Evolutionary conservation across 148 eudicot genomes (phyloP).

Genomic region (Vaccinium darrowii): DNA sequence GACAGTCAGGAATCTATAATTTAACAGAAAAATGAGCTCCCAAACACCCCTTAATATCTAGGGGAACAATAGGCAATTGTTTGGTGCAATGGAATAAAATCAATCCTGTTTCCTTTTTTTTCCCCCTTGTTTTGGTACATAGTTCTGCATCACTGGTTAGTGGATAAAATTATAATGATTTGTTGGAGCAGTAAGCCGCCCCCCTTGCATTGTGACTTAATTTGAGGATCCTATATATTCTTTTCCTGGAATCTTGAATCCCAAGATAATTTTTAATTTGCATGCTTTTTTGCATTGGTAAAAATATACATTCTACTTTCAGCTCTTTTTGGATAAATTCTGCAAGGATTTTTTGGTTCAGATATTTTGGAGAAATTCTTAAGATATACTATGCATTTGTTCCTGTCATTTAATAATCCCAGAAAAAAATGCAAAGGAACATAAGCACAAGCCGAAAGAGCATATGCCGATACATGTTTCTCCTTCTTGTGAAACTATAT

Average conservation of each 20-base stretch:
- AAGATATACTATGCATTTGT: not conserved
- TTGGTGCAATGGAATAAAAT: not conserved
- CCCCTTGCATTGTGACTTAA: not conserved
- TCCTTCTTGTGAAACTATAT: conserved; percentile 5
- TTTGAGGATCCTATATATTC: not conserved
- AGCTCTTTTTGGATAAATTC: not conserved
- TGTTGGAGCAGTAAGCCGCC: not conserved
- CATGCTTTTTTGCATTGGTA: not conserved
- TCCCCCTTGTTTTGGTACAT: too few species aligned
- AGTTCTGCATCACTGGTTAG: not conserved
- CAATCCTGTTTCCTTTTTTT: not conserved
- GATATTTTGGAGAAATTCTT: not conserved
- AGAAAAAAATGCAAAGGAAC: not conserved
- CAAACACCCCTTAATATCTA: not conserved
- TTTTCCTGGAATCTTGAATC: conserved; percentile 13
- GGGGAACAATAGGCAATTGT: not conserved
- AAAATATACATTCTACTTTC: not conserved
- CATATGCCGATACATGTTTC: not conserved
- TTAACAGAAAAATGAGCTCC: not conserved
- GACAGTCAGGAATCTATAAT: not conserved
- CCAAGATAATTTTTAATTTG: not conserved
- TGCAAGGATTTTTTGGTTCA: not conserved
- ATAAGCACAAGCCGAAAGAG: not conserved
- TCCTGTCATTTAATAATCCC: not conserved
- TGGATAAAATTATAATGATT: not conserved